Conservation (phyloP, 331 rosid genomes). For the Stylosanthes scabra region DNA sequence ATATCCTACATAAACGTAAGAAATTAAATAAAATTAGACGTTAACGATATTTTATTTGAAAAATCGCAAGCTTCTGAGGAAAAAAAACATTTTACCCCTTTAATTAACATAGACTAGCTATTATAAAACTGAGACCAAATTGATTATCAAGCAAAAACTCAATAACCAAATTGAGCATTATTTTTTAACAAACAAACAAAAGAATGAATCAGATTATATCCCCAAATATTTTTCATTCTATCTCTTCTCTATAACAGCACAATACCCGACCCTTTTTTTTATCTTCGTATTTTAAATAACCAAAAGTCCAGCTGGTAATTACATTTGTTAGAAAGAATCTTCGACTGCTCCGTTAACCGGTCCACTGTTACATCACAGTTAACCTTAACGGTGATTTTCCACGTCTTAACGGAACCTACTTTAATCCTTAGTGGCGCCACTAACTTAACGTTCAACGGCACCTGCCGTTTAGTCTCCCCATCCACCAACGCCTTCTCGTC, state of each 20-base stretch:
- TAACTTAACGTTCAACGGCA: conserved; percentile 56
- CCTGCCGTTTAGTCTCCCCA: conserved; percentile 48
- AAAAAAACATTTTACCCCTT: too few species aligned
- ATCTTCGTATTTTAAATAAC: conserved; percentile 34
- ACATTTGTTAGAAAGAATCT: conserved; percentile 57
- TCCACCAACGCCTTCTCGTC: conserved; percentile 38
- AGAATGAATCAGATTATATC: not conserved
- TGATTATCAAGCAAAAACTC: too few species aligned
- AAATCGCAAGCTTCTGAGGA: too few species aligned
- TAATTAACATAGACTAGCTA: too few species aligned
- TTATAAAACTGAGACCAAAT: too few species aligned
- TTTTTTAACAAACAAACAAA: not conserved
- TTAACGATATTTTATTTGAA: too few species aligned
- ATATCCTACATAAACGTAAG: too few species aligned
- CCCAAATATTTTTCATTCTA: not conserved
- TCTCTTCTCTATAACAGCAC: not conserved
- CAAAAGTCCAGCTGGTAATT: conserved; percentile 53
- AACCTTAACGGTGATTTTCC: conserved; percentile 66
- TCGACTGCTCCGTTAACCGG: conserved; percentile 54
- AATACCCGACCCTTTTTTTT: too few species aligned
- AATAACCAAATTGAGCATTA: too few species aligned
- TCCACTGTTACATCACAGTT: conserved; percentile 64
- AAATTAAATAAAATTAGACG: too few species aligned
- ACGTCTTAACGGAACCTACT: conserved; percentile 60
- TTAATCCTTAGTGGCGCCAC: conserved; percentile 63